Evolutionary conservation across 768 basidiomycete genomes (phyloP), one percentile per base, ranked within the genome.

Genomic region (Daedaleopsis sinensis): DNA sequence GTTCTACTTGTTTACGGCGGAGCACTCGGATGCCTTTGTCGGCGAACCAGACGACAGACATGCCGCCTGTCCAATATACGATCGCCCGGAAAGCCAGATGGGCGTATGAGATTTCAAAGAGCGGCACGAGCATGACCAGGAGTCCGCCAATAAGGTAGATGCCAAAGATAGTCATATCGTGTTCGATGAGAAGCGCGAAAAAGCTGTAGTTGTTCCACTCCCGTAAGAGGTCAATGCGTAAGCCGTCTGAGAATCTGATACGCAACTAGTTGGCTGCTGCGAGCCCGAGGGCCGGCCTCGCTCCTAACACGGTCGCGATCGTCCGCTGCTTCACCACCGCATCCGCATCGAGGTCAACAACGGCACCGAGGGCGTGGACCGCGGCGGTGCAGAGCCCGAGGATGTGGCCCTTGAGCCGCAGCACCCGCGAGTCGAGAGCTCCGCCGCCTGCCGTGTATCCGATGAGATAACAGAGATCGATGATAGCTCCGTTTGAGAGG

Each of bases 291-390:
- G 60, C 50, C 13, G 32, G 19, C 32, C 42, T 15, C 15, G 27
- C 19, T 8, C 60, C 60, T 15, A 56, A 21, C 24, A 51, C 55
- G 11, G 55, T 57, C 3, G 60, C 60, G 50, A 61, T 56, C 5
- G 60, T 61, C n/a, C 55, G 54, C 43, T 56, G 54, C 32, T 55
- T 49, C 16, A 51, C 60, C 13, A 49, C 55, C 0, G 39, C 55
- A 21, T 61, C 60, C 13, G 50, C 60, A 13, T 52, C 42, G 8
- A 43, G 49, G 32, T 61, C 60, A 32, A 57, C 55, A 10, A 51
- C 60, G 5, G 60, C 60, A 4, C 42, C 60, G 21, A 61, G 55
- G 9, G 60, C 60, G 18, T 61, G 60, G 19, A 57, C 60, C 21
- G 55, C 60, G 5, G 55, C 49, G 18, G 60, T 52, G 43, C 60